Base-by-base conservation (phyloP, 768 basidiomycete species). In the Ramaria sp. region DNA sequence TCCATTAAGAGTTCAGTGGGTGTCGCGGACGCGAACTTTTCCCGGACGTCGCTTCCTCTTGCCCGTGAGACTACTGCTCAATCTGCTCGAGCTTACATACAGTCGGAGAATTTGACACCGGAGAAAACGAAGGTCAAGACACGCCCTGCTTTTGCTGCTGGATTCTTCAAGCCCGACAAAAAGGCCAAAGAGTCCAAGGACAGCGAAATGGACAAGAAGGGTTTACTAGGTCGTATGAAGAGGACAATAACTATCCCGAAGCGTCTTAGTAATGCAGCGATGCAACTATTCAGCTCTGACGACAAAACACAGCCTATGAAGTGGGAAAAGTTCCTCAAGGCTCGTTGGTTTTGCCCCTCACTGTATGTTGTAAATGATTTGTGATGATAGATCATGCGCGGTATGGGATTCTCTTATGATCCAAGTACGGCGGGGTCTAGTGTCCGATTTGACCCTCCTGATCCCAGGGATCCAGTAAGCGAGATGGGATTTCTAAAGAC, bases 241-340 rank as follows among this genome's bases (percentile, higher is more conserved):
- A 33, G 19, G 34, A 27, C 13, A 22, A 37, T 53, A 22, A 51
- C 3, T 46, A 11, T 20, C 11, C 54, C 34, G 34, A 84, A 81
- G 70, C 87, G 78, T 68, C 77, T 83, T 4, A 72, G 69, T 33
- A 71, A 65, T 19, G 73, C 74, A 46, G 81, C 88, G 83, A 80
- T 83, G 49, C 83, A 85, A 66, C 68, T 90, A 7, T 64, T 90
- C 57, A 72, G 73, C 41, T 79, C 79, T 7, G 69, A 78, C 30
- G 80, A 82, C 54, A 76, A 80, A 50, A 65, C 73, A 51, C 70
- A 75, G 22, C 66, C 79, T 20, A 81, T 91, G 83, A 83, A 84
- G 59, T 90, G 89, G 89, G 85, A 90, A 37, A 71, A 79, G 57
- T 88, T 91, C 66, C 65, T 89, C 34, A 85, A 81, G 74, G 89